Base-by-base conservation (phyloP, 2,329 filamentous ascomycete genomes). In the Trichoderma pleuroti region DNA sequence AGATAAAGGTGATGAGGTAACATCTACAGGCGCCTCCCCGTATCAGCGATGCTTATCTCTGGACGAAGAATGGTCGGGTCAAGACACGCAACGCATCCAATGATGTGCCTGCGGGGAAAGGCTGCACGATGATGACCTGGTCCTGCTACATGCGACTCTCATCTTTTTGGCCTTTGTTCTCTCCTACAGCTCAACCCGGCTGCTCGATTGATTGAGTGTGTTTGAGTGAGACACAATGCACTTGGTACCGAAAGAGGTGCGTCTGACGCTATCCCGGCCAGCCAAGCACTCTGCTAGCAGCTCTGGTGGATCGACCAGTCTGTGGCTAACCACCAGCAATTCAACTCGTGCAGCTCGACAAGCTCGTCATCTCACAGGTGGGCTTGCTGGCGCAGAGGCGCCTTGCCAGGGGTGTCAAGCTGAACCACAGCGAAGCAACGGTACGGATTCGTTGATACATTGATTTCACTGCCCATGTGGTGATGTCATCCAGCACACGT, bases 321-420 rank as follows among this genome's bases (percentile, higher is more conserved):
- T 21, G 8, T 28, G 24, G 34, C 68, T 70, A 59, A 70, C 49
- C 59, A 46, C 54, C 68, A 42, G 12, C 54, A 26, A 57, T 46
- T 46, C 36, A 32, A 24, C 36, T 30, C 14, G 28, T 28, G 18
- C 28, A 98, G 95, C 87, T 98, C 78, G 95, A 98, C 86, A 98
- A 98, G 89, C 93, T 98, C 82, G 88, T 92, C 80, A 95, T 97
- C 79, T 93, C 94, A 68, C 93, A 98, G 82, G 85, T 97, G 72
- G 95, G 95, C 76, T 87, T 92, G 75, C 87, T 98, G 62, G 95
- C 95, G 68, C 95, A 98, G 84, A 88, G 91, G 74, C 89, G 95
- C 72, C 89, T 98, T 74, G 95, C 95, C 36, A 86, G 95, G 76
- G 95, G 95, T 65, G 90, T 98, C 68, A 92, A 91, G 79, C 84